Base-by-base conservation (phyloP, 1,284 basidiomycete species). In the Melampsora americana region DNA sequence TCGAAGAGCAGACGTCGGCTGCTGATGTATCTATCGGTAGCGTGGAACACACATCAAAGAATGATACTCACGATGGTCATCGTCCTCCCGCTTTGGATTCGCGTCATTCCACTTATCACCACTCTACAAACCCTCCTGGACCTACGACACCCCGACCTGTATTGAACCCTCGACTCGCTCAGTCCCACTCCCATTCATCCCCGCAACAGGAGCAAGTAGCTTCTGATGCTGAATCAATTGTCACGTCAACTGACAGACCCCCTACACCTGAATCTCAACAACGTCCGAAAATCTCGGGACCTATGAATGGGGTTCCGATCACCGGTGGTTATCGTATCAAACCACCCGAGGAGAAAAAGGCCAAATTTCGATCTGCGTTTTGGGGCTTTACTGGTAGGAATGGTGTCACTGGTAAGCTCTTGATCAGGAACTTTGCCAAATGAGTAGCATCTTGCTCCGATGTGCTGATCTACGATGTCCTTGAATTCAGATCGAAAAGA, bases 241-340 rank as follows among this genome's bases (percentile, higher is more conserved):
- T 87, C 1, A 83, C 77, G 18, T 59, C 70, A n/a, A 70, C 88
- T 89, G 16, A 89, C 89, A 20, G 88, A 89, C 77, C 86, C 86
- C 79, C 81, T 84, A 77, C 79, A 85, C 46, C 81, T 81, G 64
- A 76, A 35, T 78, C 77, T 53, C 69, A 68, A 30, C 78, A 79
- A 46, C 85, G 86, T 82, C 87, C 89, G 61, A 92, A 93, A 83
- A 95, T 95, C 75, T 93, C 92, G n/a, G 91, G 88, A 0, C 93
- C 93, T 44, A 86, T 94, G 83, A 90, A 90, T 78, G 93, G 92
- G 16, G 88, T 88, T 14, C 91, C 90, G 42, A 92, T 96, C 50
- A 92, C 92, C 9, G 87, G 88, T 62, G 93, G 93, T 0, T 93
- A 90, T 86, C 93, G 93, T 83, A 95, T 95, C 77, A 84, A 84